Evolutionary conservation across 208 protist species (phyloP), one percentile per base, ranked within the genome.

Genomic region (Wallacemonas sp.): DNA sequence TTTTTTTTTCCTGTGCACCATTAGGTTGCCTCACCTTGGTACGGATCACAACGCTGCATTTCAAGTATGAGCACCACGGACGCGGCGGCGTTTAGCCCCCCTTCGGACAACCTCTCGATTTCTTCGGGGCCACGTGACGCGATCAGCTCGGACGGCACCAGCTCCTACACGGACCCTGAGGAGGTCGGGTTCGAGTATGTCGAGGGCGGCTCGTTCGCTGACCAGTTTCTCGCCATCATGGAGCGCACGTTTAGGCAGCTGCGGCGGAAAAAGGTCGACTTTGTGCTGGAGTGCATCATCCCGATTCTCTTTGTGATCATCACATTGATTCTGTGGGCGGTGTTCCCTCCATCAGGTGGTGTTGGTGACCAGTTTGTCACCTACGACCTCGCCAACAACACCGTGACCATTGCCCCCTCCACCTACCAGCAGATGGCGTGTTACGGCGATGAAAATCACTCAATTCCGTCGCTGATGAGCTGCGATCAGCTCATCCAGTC

Each of bases 241-340:
- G 45, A 52, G 18, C 75, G 75, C 45, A 71, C 42, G 11, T 57
- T 68, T 31, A 11, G 49, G 8, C 46, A 68, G 28, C 0, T 68
- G 26, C 22, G 41, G 3, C 45, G 63, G 3, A 18, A 54, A 5
- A 61, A 59, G 49, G n/a, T 70, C 3, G 39, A 71, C 31, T 57
- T 64, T 32, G 50, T 74, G 7, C 18, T 65, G 42, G 77, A 84
- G 61, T 49, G 79, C 41, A 16, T 77, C n/a, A 61, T 84, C 29
- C 74, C 78, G 8, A 23, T 84, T 32, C 23, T 84, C 1, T 84
- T 70, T 46, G 42, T 80, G 14, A 33, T 72, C 10, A 55, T 59
- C 14, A 68, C 74, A 0, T 14, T 77, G 20, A 14, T 70, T 32
- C 48, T 84, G 3, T 86, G 80, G 77, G 26, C 33, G 1, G 59